Conservation (phyloP, 306 rosid genomes). For the Prunus dulcis region DNA sequence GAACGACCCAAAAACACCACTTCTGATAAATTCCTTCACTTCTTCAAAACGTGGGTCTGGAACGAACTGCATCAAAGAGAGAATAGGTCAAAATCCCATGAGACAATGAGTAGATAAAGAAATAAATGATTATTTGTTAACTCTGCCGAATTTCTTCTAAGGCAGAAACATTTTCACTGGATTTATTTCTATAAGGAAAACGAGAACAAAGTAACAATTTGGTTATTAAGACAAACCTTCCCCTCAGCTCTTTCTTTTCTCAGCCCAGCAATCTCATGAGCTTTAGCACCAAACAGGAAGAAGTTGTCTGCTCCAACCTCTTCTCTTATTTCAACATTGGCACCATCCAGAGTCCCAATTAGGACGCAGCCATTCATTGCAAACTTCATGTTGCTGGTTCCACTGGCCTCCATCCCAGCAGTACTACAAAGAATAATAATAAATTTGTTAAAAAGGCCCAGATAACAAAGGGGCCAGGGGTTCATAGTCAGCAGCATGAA, state of each 20-base stretch:
- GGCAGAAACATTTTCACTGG: conserved; percentile 2
- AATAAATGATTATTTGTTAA: background rate
- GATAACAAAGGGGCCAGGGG: background rate
- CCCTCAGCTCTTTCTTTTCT: conserved; percentile 94
- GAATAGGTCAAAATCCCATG: conserved; percentile 24
- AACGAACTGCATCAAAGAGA: conserved; percentile 56
- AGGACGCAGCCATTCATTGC: conserved; percentile 92
- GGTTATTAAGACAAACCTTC: conserved; percentile 55
- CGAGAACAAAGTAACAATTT: conserved; percentile 8
- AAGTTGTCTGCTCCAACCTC: conserved; percentile 96
- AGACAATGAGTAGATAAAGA: conserved; percentile 3
- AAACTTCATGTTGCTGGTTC: conserved; percentile 99
- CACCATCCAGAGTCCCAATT: conserved; percentile 98
- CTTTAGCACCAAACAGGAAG: conserved; percentile 91
- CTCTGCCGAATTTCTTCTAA: background rate
- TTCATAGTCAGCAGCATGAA: background rate
- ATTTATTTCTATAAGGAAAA: background rate
- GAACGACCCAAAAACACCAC: conserved; percentile 81
- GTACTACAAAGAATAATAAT: conserved; percentile 47
- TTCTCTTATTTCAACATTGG: conserved; percentile 94
- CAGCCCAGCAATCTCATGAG: conserved; percentile 88
- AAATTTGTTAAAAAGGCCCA: background rate
- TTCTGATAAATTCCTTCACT: conserved; percentile 71
- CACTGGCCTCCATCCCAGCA: conserved; percentile 99
- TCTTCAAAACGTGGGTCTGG: conserved; percentile 94